Base-by-base conservation (phyloP, 495 filamentous ascomycete species). In the Durotheca rogersii region DNA sequence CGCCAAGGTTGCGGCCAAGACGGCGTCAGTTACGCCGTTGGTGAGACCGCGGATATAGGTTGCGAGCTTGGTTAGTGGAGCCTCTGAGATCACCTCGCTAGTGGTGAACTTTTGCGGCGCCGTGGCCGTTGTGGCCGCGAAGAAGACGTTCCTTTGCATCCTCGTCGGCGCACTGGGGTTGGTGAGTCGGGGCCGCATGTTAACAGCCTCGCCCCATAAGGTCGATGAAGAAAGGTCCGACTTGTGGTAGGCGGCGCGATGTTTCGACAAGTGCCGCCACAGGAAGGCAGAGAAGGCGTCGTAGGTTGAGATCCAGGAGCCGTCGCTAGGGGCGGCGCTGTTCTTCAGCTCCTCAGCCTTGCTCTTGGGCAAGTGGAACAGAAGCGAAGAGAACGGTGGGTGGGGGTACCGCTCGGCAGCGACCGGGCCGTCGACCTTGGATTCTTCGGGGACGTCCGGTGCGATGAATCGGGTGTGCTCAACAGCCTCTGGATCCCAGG, bases 321-420 rank as follows among this genome's bases (percentile, higher is more conserved):
- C 25, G 2, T 51, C 65, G 11, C 9, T 32, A 0, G 65, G 66
- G 0, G 39, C 47, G 0, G 69, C 66, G 3, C 70, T 43, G 12
- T 36, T 52, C 41, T 72, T 72, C 5, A 73, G 43, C 41, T 66
- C 56, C 0, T 58, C 57, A 2, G 67, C 67, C 27, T 70, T 73
- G 55, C 65, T 70, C 42, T 66, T 69, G n/a, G 67, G 66, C 1
- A 72, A 60, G 30, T 75, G 67, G 52, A 72, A 72, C 5, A 73
- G 58, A 7, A 72, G 60, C 11, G 49, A 62, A n/a, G n/a, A n/a
- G n/a, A n/a, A n/a, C n/a, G n/a, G n/a, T n/a, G n/a, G n/a, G n/a
- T n/a, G n/a, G n/a, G n/a, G n/a, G n/a, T n/a, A n/a, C n/a, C n/a
- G n/a, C n/a, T n/a, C n/a, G n/a, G n/a, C n/a, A n/a, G n/a, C n/a